Conservation (phyloP, 192 early-diverging fungal genomes). For the Jimgerdemannia lactiflua region DNA sequence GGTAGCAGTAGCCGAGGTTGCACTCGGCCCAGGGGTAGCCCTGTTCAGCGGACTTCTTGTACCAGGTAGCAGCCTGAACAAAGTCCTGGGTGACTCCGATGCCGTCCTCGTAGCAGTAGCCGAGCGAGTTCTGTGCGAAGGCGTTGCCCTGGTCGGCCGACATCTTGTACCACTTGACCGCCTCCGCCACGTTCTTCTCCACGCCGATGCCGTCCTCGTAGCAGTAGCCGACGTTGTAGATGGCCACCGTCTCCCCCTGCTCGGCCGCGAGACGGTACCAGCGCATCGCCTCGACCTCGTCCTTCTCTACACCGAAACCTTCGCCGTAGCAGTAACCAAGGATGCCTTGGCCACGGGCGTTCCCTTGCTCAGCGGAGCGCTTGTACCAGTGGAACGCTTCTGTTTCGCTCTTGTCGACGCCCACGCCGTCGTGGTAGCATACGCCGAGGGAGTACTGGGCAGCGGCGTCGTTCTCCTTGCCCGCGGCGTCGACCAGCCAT, state of each 20-base stretch:
- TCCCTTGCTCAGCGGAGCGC: conserved; percentile 55
- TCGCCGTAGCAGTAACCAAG: conserved; percentile 82
- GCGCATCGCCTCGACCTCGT: conserved; percentile 59
- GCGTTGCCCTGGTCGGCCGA: conserved; percentile 69
- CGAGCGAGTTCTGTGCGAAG: conserved; percentile 78
- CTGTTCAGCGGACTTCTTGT: conserved; percentile 42
- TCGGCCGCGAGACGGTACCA: conserved; percentile 55
- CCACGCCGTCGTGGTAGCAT: conserved; percentile 80
- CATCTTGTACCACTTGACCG: conserved; percentile 60
- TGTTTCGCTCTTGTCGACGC: conserved; percentile 56
- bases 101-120: conserved; percentile 81
- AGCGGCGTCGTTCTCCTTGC: conserved; percentile 43
- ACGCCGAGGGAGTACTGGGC: conserved; percentile 67
- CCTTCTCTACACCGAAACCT: conserved; percentile 66
- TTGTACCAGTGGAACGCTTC: conserved; percentile 77
- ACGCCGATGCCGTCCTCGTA: conserved; percentile 61
- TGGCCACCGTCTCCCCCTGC: conserved; percentile 51
- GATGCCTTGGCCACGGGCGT: conserved; percentile 59
- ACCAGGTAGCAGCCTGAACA: conserved; percentile 56
- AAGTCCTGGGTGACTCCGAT: conserved; percentile 53
- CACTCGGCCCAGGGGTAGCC: conserved; percentile 60
- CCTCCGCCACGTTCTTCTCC: conserved; percentile 39
- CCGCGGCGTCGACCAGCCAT: conserved; percentile 66
- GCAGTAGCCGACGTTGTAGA: conserved; percentile 58
- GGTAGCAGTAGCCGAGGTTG: conserved; percentile 78